Conservation (phyloP, 2,329 filamentous ascomycete species). For the Aurifilum marmelostoma region DNA sequence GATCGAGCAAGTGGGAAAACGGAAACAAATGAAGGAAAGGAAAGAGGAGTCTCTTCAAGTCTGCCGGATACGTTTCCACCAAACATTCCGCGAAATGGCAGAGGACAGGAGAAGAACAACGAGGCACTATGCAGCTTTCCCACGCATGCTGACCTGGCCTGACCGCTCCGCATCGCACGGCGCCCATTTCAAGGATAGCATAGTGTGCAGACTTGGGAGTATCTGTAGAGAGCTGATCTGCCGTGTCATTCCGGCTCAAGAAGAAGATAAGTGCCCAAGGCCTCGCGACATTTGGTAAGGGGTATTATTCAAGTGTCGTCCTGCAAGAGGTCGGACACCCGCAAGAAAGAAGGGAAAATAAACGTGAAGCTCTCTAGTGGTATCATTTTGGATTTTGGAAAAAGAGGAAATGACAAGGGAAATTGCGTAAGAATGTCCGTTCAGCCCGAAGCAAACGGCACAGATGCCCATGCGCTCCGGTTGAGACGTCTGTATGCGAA, state of each 20-base stretch:
- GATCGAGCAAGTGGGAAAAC: constrained; percentile 2
- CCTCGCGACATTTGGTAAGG: background rate
- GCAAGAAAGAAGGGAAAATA: constrained; percentile 1
- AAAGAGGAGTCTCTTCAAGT: background rate
- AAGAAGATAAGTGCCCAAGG: background rate
- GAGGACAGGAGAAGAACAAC: background rate
- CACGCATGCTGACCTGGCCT: background rate
- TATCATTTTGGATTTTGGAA: constrained; percentile 34
- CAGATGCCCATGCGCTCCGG: background rate
- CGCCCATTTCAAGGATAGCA: background rate
- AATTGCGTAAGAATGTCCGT: background rate
- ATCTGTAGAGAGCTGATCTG: background rate
- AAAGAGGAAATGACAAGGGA: constrained; percentile 19
- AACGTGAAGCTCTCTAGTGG: constrained; percentile 32
- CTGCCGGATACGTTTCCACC: background rate
- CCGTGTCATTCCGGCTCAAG: background rate
- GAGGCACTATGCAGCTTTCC: background rate
- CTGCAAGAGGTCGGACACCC: background rate
- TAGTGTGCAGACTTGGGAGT: background rate
- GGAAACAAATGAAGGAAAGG: background rate
- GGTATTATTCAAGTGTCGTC: constrained; percentile 2
- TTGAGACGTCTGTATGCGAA: background rate
- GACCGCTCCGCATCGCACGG: background rate
- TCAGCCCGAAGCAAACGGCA: background rate
- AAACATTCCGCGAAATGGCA: background rate